phyloP scores from a whole-genome alignment of 495 filamentous ascomycete species.

The Xylaria curta region DNA sequence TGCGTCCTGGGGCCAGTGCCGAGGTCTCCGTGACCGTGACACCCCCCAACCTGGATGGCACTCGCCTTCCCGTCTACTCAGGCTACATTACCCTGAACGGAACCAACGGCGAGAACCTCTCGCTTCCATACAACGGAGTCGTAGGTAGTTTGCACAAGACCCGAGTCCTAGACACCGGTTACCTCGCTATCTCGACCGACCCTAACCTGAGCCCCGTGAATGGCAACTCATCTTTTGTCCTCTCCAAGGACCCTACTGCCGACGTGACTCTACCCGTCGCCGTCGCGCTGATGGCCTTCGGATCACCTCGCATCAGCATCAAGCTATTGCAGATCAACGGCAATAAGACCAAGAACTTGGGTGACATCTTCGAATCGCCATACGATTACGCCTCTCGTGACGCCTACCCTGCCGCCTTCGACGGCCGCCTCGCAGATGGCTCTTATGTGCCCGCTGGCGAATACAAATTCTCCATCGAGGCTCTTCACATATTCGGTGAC shows the following conservation, averaged over 20 bases:
- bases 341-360: conserved; percentile 39
- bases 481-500: conserved; percentile 53
- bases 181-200: conserved; percentile 45
- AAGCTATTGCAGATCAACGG: conserved; percentile 48
- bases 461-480: conserved; percentile 54
- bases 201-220: conserved; percentile 37
- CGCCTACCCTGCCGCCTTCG: conserved; percentile 41
- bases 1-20: conserved; percentile 46
- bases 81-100: conserved; percentile 59
- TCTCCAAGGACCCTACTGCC: conserved; percentile 42
- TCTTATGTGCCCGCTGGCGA: conserved; percentile 48
- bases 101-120: conserved; percentile 53
- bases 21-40: conserved; percentile 50
- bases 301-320: conserved; percentile 50
- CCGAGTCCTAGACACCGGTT: conserved; percentile 44
- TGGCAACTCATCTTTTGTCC: conserved; percentile 47
- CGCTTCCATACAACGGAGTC: conserved; percentile 59
- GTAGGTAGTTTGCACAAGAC: conserved; percentile 51
- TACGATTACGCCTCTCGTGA: conserved; percentile 49
- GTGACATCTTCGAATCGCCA: conserved; percentile 52
- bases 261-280: conserved; percentile 43
- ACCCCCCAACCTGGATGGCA: conserved; percentile 48
- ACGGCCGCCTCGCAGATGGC: conserved; percentile 52
- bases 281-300: conserved; percentile 48
- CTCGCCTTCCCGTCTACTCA: conserved; percentile 58